Percentiles rank a stretch among this genome's conserved stretches.
These are phyloP conservation scores for Backusella sp. DNA, from an alignment of 192 early-diverging fungal species.

Conservation along the genomic window DNA sequence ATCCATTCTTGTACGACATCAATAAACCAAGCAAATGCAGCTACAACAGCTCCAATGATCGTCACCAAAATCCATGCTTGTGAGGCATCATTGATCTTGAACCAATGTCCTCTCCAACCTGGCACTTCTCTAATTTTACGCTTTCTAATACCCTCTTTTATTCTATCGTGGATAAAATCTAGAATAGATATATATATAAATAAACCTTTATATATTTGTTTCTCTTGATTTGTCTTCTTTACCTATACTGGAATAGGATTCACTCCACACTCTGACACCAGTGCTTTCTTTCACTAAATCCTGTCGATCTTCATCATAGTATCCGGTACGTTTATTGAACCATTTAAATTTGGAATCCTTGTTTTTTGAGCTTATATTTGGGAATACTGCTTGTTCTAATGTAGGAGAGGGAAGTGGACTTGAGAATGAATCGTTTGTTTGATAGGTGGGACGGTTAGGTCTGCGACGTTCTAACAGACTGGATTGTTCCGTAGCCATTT, in stretches of 20 bases:
- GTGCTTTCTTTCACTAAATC: constrained; percentile 50
- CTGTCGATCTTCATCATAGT: constrained; percentile 50
- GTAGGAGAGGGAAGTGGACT: constrained; percentile 4
- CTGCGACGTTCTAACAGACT: constrained; percentile 10
- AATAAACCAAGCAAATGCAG: constrained; percentile 69
- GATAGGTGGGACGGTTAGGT: constrained; percentile 7
- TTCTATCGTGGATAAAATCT: constrained; percentile 93
- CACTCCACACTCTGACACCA: constrained; percentile 57
- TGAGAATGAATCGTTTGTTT: not conserved
- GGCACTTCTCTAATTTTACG: constrained; percentile 51
- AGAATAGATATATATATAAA: not conserved
- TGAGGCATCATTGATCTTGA: constrained; percentile 67
- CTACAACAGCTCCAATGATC: constrained; percentile 57
- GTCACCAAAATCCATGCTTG: constrained; percentile 88
- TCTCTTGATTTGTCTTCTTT: constrained; percentile 3
- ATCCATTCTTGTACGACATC: constrained; percentile 80
- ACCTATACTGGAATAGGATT: constrained; percentile 60
- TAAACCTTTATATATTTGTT: not conserved
- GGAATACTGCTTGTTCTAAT: not conserved
- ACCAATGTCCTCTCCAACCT: constrained; percentile 60
- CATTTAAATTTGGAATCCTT: constrained; percentile 5
- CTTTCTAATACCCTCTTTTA: constrained; percentile 75
- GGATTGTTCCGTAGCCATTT: constrained; percentile 11
- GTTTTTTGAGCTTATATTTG: not conserved
- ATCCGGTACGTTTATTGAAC: constrained; percentile 35